Evolutionary conservation across 1,284 basidiomycete species (phyloP).

Genomic region (Moniliophthora roreri): DNA sequence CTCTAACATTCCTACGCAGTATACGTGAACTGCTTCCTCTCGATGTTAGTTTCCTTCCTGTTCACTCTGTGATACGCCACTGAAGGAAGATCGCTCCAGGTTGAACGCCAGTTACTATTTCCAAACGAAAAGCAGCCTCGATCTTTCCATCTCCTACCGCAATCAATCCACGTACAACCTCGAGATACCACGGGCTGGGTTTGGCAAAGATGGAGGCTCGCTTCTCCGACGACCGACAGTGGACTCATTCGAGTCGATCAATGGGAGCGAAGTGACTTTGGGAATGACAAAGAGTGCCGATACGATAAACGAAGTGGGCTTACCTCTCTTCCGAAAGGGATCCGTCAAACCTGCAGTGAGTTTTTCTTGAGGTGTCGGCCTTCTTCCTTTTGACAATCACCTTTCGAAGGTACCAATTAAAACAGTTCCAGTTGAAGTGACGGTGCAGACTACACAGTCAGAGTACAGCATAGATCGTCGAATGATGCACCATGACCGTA

Average conservation of each 20-base stretch:
- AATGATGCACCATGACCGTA: neutral
- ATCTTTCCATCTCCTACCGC: neutral
- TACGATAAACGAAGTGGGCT: slow-evolving; percentile 15
- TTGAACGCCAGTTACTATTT: slow-evolving; percentile 15
- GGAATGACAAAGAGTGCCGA: neutral
- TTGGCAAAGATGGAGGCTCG: neutral
- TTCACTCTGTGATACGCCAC: neutral
- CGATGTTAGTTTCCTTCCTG: slow-evolving; percentile 6
- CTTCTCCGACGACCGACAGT: neutral
- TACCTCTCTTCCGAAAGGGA: slow-evolving; percentile 9
- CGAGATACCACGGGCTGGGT: neutral
- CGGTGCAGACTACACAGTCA: slow-evolving; percentile 7
- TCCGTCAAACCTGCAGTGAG: slow-evolving; percentile 6
- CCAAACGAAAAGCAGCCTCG: slow-evolving; percentile 7
- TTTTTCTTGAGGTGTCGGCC: neutral
- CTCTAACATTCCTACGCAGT: slow-evolving; percentile 1
- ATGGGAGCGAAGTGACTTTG: neutral
- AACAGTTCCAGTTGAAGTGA: slow-evolving; percentile 6
- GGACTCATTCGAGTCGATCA: neutral
- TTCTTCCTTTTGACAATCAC: neutral
- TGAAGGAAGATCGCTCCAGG: neutral
- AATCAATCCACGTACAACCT: slow-evolving; percentile 1
- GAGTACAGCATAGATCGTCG: slow-evolving; percentile 5
- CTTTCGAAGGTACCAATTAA: slow-evolving; percentile 1
- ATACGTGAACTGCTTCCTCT: slow-evolving; percentile 14